Evolutionary conservation across 2,329 filamentous ascomycete genomes (phyloP).

Genomic region (Rhinocladiella mackenziei): DNA sequence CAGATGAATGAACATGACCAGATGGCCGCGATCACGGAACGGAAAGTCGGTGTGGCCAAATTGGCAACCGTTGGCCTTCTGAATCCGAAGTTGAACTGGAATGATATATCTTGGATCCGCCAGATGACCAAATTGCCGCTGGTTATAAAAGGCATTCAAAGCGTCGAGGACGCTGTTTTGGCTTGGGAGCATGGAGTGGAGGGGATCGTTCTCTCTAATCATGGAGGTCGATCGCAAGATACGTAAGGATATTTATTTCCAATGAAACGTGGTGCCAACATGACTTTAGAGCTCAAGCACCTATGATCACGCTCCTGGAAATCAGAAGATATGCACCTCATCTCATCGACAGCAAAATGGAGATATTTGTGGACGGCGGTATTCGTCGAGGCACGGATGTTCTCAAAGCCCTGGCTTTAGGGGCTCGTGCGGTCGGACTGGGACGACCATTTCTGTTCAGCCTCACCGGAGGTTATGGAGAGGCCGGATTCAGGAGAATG

Average conservation of each 20-base stretch:
- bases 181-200: conserved; percentile 50
- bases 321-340: conserved; percentile 49
- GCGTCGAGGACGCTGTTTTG: conserved; percentile 51
- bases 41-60: conserved; percentile 8
- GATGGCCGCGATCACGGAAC: conserved; percentile 32
- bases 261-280: not conserved
- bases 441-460: conserved; percentile 53
- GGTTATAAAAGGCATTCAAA: conserved; percentile 57
- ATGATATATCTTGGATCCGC: conserved; percentile 51
- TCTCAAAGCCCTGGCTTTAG: conserved; percentile 52
- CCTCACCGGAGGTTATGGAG: conserved; percentile 47
- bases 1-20: conserved; percentile 5
- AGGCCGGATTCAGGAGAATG: conserved; percentile 47
- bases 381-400: conserved; percentile 53
- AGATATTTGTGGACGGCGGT: conserved; percentile 53
- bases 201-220: conserved; percentile 56
- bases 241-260: conserved; percentile 30
- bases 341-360: conserved; percentile 46
- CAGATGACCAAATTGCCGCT: conserved; percentile 47
- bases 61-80: conserved; percentile 41
- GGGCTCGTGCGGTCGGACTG: conserved; percentile 52
- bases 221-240: conserved; percentile 55
- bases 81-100: conserved; percentile 51
- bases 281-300: conserved; percentile 37
- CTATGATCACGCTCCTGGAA: conserved; percentile 50